These are phyloP conservation scores for Tolypocladium paradoxum DNA, from an alignment of 2,329 filamentous ascomycete species.

Conservation along the genomic window DNA sequence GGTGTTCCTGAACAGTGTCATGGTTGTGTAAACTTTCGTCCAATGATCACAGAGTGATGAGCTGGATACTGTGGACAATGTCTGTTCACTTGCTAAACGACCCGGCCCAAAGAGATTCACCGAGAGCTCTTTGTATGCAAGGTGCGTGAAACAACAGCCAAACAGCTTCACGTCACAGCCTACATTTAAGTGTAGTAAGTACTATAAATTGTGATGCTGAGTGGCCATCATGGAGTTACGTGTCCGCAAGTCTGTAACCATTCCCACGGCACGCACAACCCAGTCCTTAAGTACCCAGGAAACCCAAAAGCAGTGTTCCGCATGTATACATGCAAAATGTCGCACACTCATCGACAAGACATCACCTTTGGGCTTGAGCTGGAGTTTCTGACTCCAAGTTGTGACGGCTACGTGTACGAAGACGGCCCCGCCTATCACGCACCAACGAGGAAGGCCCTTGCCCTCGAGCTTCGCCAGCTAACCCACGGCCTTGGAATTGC, in stretches of 20 bases:
- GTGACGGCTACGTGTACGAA: not conserved
- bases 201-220: not conserved
- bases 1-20: too few species aligned
- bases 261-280: too few species aligned
- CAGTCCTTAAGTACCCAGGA: too few species aligned
- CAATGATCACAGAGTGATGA: not conserved
- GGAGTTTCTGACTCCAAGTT: constrained; percentile 8
- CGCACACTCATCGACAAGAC: not conserved
- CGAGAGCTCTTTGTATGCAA: not conserved
- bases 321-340: not conserved
- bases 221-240: too few species aligned
- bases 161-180: not conserved
- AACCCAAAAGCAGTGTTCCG: too few species aligned
- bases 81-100: not conserved
- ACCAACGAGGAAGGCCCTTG: not conserved
- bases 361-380: constrained; percentile 13
- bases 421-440: not conserved
- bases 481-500: not conserved
- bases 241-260: too few species aligned
- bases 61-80: not conserved
- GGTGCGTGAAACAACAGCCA: not conserved
- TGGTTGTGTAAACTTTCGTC: too few species aligned
- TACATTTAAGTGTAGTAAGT: too few species aligned
- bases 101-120: not conserved
- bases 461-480: not conserved